These are phyloP conservation scores for Fusarium begoniae DNA, from an alignment of 2,329 filamentous ascomycete species.

Conservation along the genomic window DNA sequence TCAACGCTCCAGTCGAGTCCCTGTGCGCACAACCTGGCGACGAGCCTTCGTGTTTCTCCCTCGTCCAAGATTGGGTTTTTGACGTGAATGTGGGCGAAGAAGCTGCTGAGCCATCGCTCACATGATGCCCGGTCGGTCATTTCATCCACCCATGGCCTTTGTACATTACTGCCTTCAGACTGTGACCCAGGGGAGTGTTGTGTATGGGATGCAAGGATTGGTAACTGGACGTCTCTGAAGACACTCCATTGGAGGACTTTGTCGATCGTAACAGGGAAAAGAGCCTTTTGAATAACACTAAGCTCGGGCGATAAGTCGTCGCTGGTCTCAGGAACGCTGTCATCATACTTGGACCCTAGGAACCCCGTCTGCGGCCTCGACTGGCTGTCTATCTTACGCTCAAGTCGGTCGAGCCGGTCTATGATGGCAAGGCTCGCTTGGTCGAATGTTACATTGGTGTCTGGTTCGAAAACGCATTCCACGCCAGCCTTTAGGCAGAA, in stretches of 20 bases:
- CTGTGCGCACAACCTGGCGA: neutral
- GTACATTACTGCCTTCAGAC: neutral
- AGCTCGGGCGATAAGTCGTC: neutral
- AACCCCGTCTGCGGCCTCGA: neutral
- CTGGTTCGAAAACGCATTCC: neutral
- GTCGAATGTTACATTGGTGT: neutral
- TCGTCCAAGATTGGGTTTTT: neutral
- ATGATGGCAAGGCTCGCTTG: neutral
- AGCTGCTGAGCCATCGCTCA: neutral
- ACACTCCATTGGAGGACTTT: neutral
- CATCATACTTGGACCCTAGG: neutral
- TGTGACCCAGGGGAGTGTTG: neutral
- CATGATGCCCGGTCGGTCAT: neutral
- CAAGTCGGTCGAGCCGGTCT: neutral
- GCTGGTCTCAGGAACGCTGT: neutral
- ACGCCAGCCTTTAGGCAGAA: neutral
- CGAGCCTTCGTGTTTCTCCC: neutral
- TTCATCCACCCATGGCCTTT: neutral
- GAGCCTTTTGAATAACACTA: neutral
- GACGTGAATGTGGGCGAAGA: neutral
- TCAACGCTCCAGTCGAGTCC: neutral
- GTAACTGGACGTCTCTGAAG: neutral
- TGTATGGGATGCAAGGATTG: neutral
- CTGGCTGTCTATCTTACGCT: neutral
- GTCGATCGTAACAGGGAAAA: neutral